Evolutionary conservation across 768 basidiomycete genomes (phyloP), one percentile per base, ranked within the genome.

Genomic region (Mycena epipterygia): DNA sequence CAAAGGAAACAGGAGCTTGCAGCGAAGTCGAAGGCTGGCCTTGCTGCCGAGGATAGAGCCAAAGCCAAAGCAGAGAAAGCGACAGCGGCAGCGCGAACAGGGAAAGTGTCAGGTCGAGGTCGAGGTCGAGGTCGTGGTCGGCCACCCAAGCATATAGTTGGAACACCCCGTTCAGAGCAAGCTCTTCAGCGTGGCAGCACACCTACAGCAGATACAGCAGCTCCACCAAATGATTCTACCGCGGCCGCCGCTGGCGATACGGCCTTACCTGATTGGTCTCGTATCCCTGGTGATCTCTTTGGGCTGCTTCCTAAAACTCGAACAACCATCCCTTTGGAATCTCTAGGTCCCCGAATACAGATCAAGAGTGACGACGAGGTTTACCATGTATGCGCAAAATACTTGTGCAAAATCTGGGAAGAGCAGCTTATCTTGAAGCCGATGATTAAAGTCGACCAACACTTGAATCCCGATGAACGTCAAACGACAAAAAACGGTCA

Each of bases 371-470:
- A 25, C 25, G 59, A 48, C 9, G 29, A 7, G 1, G 13, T 55
- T 3, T 64, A 64, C 29, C 5, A 19, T 2, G n/a, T 55, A 12
- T 21, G 29, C 5, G 21, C 51, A 9, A 52, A 35, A 17, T 35
- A 42, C 16, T n/a, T 60, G 5, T 61, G 59, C 66, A 55, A n/a
- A 27, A 9, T 68, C 2, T 68, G 66, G 66, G 66, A 68, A 4
- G 51, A 68, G n/a, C 41, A 60, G 17, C 51, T 68, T 5, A 42
- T 68, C 39, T 35, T 68, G 9, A 32, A 37, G 39, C 59, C 66
- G 16, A 61, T 68, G 66, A 6, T 37, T 1, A 61, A 48, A 32
- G 46, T 61, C 14, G 59, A 61, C 23, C 3, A 48, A 14, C 49
- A 46, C 19, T 32, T 61, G 1, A 61, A 61, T 25, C 32, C 57